phyloP scores from a whole-genome alignment of 371 early-diverging fungal genomes.

The Apophysomyces variabilis region DNA sequence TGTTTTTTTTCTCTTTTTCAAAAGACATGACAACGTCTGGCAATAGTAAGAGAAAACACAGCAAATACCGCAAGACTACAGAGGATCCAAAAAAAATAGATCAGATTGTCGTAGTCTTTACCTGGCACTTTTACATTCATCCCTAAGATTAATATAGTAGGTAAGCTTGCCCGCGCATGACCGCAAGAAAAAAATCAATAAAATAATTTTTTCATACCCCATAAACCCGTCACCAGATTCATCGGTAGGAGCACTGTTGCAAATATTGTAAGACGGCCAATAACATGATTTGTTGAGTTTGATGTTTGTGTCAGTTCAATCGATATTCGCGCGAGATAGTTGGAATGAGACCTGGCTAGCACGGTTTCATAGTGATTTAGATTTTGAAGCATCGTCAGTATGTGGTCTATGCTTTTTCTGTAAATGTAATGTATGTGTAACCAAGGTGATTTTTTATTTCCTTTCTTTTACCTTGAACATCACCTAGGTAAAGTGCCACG shows the following conservation, averaged over 20 bases:
- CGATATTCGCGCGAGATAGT: conserved; percentile 93
- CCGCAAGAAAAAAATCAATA: neutral
- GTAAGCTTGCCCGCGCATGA: neutral
- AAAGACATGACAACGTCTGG: conserved; percentile 30
- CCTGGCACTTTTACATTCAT: conserved; percentile 84
- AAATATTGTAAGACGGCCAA: conserved; percentile 87
- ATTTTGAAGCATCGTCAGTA: conserved; percentile 92
- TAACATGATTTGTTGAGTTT: conserved; percentile 87
- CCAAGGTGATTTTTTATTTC: neutral
- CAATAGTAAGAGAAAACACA: conserved; percentile 37
- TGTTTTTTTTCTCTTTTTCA: conserved; percentile 13
- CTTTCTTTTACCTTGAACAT: conserved; percentile 74
- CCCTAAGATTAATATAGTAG: conserved; percentile 34
- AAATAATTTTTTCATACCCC: conserved; percentile 27
- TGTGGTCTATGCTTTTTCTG: conserved; percentile 70
- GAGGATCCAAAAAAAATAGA: conserved; percentile 52
- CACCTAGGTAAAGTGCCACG: conserved; percentile 78
- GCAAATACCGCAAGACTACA: conserved; percentile 43
- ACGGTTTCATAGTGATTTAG: conserved; percentile 89
- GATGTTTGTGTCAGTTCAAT: conserved; percentile 94
- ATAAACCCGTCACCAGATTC: conserved; percentile 86
- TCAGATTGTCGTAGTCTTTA: conserved; percentile 53
- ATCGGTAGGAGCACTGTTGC: conserved; percentile 91
- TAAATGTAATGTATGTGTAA: neutral
- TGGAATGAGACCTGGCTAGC: conserved; percentile 87